Percentiles rank a stretch among this genome's conserved stretches.
Evolutionary conservation across 1,284 basidiomycete species (phyloP).

Genomic region (Ceratobasidium sp.): DNA sequence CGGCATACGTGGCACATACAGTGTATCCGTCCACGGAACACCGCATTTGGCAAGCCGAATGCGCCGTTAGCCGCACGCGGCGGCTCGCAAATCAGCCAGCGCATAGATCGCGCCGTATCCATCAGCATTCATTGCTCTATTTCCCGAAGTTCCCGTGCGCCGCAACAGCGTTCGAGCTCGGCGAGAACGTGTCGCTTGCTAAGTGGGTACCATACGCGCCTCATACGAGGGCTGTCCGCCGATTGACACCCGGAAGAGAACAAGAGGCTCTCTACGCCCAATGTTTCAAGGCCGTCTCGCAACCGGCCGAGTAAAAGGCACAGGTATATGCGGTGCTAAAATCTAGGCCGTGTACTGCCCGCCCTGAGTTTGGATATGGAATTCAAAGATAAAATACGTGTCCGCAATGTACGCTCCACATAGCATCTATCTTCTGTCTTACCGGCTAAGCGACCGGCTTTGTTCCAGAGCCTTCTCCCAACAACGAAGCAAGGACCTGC

Average conservation of each 20-base stretch:
- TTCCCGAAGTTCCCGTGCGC: conserved; percentile 12
- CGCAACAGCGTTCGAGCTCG: conserved; percentile 17
- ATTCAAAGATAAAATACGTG: conserved; percentile 7
- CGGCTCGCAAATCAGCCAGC: conserved; percentile 15
- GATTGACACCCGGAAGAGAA: conserved; percentile 12
- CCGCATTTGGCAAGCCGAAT: conserved; percentile 12
- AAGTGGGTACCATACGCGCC: conserved; percentile 1
- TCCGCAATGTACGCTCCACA: not conserved
- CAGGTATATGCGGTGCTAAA: conserved; percentile 22
- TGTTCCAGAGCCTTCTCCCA: conserved; percentile 29
- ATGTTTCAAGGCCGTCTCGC: not conserved
- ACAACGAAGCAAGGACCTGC: conserved; percentile 48
- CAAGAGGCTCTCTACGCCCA: no score
- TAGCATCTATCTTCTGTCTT: not conserved
- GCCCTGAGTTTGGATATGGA: not conserved
- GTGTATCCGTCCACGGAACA: conserved; percentile 17
- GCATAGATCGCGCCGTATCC: conserved; percentile 25
- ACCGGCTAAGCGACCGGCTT: conserved; percentile 23
- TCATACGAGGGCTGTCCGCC: conserved; percentile 12
- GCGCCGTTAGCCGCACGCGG: conserved; percentile 14
- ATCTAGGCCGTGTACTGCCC: not conserved
- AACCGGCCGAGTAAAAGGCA: not conserved
- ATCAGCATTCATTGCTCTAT: no score
- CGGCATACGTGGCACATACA: conserved; percentile 34
- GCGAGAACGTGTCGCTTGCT: conserved; percentile 38